These are phyloP conservation scores for Fusarium sp. DNA, from an alignment of 2,329 filamentous ascomycete genomes.

Conservation along the genomic window DNA sequence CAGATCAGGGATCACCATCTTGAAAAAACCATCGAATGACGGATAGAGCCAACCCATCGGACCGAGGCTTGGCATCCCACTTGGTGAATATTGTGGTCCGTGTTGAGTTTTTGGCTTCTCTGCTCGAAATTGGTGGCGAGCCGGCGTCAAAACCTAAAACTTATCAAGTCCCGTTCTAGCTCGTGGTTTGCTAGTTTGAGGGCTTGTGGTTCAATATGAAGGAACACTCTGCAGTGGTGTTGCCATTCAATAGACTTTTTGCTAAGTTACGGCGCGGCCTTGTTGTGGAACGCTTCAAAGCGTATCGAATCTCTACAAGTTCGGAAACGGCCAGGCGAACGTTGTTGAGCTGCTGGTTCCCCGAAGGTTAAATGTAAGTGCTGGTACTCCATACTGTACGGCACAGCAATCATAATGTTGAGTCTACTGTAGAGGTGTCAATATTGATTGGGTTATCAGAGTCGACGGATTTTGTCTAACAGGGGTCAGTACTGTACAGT, in stretches of 20 bases:
- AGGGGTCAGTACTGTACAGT: background rate
- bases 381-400: background rate
- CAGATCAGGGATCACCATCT: constrained; percentile 6
- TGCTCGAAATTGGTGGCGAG: constrained; percentile 33
- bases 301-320: constrained; percentile 16
- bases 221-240: constrained; percentile 20
- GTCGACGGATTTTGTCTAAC: constrained; percentile 1
- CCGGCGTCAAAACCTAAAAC: constrained; percentile 41
- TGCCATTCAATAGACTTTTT: constrained; percentile 25
- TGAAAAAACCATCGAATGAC: constrained; percentile 8
- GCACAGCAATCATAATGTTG: background rate
- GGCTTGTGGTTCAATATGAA: constrained; percentile 25
- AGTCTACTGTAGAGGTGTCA: background rate
- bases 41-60: constrained; percentile 24
- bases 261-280: constrained; percentile 8
- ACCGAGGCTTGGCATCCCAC: constrained; percentile 38
- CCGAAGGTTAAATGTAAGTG: background rate
- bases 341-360: constrained; percentile 12
- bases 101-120: constrained; percentile 19
- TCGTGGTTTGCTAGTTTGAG: constrained; percentile 23
- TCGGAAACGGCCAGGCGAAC: constrained; percentile 16
- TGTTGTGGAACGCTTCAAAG: constrained; percentile 19
- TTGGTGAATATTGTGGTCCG: constrained; percentile 8
- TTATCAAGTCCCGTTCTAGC: constrained; percentile 13
- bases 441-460: constrained; percentile 2